Base-by-base conservation (phyloP, 2,329 filamentous ascomycete genomes). In the Ophiostoma australiae region DNA sequence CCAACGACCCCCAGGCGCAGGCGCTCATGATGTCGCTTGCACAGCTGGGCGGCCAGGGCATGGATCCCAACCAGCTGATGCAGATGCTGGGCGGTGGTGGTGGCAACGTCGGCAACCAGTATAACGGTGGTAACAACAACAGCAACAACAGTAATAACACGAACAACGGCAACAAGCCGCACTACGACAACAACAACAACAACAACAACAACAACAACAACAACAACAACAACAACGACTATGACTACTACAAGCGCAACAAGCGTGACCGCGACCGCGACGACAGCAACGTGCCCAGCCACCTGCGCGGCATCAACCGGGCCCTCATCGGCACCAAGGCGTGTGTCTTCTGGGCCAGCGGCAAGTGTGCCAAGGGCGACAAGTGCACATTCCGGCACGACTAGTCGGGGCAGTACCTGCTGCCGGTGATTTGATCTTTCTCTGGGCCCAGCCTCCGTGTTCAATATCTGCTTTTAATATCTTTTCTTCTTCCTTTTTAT, bases 341-440 rank as follows among this genome's bases (percentile, higher is more conserved):
- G 5, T 92, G 90, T 78, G 85, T 85, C 27, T 93, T 91, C 78
- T 92, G 84, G 83, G 84, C 86, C 72, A 86, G 90, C 77, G 90
- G 90, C 17, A 89, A 89, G 77, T 92, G 90, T 79, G 87, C 86
- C 7, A 89, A 91, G 77, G 90, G 90, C 31, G 89, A 90, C 48
- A 88, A 88, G 76, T 92, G 90, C 80, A 92, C 90, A 1, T 93
- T 90, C 78, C 84, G 90, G 71, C 90, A 93, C 76, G 89, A 91
- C 61, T 80, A 69, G 70, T 41, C 17, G 15, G 15, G 39, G 39
- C 15, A 2, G 10, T 4, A 41, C 39, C 4, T 68, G 37, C 44
- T 20, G 39, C 39, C 39, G 39, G 27, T 31, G 27, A 31, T 31
- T 31, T 31, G 27, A 48, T n/a, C 44, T 58, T 69, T 55, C n/a